These are phyloP conservation scores for Zarea fungicola DNA, from an alignment of 2,329 filamentous ascomycete species.

Conservation along the genomic window DNA sequence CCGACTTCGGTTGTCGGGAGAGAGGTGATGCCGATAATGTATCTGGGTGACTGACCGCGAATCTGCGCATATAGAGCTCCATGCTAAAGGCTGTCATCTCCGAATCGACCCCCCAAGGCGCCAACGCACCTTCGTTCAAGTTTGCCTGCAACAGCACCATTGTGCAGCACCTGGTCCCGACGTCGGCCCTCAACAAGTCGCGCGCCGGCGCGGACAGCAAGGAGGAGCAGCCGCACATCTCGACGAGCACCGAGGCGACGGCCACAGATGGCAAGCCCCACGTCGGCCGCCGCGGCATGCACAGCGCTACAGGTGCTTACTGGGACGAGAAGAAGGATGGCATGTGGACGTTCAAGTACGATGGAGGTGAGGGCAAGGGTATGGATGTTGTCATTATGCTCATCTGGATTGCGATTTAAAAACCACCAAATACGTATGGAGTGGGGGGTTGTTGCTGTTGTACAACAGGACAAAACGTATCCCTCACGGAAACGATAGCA, in stretches of 20 bases:
- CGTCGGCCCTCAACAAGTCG: constrained; percentile 57
- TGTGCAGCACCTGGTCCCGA: constrained; percentile 82
- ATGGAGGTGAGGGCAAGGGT: constrained; percentile 60
- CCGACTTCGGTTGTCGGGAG: too few species aligned
- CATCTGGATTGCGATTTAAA: constrained; percentile 70
- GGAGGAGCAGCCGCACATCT: constrained; percentile 47
- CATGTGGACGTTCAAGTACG: constrained; percentile 86
- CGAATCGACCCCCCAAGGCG: constrained; percentile 58
- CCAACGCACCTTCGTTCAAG: constrained; percentile 67
- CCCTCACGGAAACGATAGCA: too few species aligned
- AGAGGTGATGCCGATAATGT: too few species aligned
- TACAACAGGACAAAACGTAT: too few species aligned
- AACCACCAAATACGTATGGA: background rate
- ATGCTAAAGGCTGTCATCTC: constrained; percentile 75
- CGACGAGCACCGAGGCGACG: constrained; percentile 48
- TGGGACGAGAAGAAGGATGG: constrained; percentile 90
- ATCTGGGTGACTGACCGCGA: too few species aligned
- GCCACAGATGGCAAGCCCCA: constrained; percentile 61
- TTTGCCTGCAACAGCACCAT: constrained; percentile 98
- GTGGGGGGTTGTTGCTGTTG: too few species aligned
- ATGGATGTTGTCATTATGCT: constrained; percentile 67
- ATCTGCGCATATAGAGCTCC: constrained; percentile 53
- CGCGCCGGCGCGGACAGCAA: constrained; percentile 44
- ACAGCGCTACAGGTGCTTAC: constrained; percentile 77
- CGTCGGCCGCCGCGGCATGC: constrained; percentile 84